These are phyloP conservation scores for Fraxinus velutina DNA, from an alignment of 305 asterid species.

Conservation along the genomic window DNA sequence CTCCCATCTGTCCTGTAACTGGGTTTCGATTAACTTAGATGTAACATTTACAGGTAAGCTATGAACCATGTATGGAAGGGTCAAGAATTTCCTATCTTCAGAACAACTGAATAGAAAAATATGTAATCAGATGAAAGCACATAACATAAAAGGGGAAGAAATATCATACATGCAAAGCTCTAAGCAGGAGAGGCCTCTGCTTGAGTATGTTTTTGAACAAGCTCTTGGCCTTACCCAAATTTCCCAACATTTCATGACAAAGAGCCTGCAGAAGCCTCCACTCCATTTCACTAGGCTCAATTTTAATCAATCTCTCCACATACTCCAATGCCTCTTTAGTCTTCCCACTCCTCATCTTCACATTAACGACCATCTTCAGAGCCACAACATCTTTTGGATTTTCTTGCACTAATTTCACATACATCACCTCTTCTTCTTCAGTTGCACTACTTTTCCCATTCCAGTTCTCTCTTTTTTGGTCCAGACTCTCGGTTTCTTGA, in stretches of 20 bases:
- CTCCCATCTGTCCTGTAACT: background rate
- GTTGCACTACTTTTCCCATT: conserved; percentile 9
- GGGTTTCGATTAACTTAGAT: background rate
- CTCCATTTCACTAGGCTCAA: conserved; percentile 74
- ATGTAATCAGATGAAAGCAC: background rate
- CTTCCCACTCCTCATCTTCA: conserved; percentile 79
- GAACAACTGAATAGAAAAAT: background rate
- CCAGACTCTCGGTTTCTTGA: conserved; percentile 39
- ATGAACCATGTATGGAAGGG: background rate
- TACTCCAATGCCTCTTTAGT: conserved; percentile 55
- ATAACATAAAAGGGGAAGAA: conserved; percentile 1
- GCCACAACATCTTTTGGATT: conserved; percentile 52
- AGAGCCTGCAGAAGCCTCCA: conserved; percentile 93
- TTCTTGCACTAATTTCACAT: conserved; percentile 47
- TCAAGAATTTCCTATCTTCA: background rate
- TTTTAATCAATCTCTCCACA: conserved; percentile 65
- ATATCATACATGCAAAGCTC: conserved; percentile 82
- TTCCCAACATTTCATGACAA: conserved; percentile 82
- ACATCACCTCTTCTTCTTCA: conserved; percentile 61
- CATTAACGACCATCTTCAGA: conserved; percentile 62
- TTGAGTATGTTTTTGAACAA: conserved; percentile 65
- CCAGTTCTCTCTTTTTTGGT: conserved; percentile 28
- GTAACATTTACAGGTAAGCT: background rate
- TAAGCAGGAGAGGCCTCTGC: conserved; percentile 73
- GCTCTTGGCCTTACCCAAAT: conserved; percentile 66